Conservation (phyloP, 768 basidiomycete genomes). For the Polyporus arcularius region DNA sequence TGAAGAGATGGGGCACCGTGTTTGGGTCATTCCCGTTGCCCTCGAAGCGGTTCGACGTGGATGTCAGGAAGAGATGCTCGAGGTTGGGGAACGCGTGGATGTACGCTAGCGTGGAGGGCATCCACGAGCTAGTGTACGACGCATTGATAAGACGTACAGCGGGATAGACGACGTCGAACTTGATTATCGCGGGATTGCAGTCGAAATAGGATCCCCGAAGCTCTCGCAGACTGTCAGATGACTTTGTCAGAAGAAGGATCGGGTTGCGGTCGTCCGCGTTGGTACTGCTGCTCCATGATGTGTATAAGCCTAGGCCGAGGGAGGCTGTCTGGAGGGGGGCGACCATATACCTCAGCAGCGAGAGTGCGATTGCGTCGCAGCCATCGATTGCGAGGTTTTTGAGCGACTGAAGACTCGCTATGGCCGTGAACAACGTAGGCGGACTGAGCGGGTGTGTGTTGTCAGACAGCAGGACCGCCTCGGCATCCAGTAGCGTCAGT, state of each 20-base stretch:
- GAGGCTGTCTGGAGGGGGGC: background rate
- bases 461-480: background rate
- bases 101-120: constrained; percentile 11
- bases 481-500: constrained; percentile 3
- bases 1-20: background rate
- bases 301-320: background rate
- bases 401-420: constrained; percentile 1
- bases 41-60: background rate
- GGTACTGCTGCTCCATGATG: background rate
- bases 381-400: constrained; percentile 1
- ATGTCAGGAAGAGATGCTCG: constrained; percentile 5
- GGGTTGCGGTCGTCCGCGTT: constrained; percentile 7
- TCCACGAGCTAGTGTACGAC: background rate
- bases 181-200: background rate
- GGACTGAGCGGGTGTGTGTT: no score
- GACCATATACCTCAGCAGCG: background rate
- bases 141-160: constrained; percentile 1
- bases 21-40: background rate
- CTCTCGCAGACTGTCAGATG: constrained; percentile 8
- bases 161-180: constrained; percentile 12
- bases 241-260: constrained; percentile 1
- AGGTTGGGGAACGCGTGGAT: constrained; percentile 7
- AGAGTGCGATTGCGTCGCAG: background rate
- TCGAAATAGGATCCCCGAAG: constrained; percentile 7
- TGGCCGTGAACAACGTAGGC: background rate